Conservation (phyloP, 257 asterid species). For the Henckelia pumila region DNA sequence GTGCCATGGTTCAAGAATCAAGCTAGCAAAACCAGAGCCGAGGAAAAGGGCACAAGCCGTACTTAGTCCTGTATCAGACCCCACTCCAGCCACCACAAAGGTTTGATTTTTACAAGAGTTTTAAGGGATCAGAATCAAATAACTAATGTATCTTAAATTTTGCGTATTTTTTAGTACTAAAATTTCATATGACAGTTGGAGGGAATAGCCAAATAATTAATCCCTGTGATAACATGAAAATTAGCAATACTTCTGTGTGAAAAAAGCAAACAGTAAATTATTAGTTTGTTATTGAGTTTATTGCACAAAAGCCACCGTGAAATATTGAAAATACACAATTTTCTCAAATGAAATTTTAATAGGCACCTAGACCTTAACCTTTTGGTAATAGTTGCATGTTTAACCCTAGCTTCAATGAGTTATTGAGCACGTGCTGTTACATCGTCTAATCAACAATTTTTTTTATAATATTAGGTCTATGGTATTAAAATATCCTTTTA, state of each 20-base stretch:
- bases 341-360: too few relatives aligned
- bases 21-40: constrained; percentile 28
- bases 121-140: background rate
- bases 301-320: too few relatives aligned
- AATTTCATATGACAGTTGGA: background rate
- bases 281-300: too few relatives aligned
- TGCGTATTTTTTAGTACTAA: background rate
- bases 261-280: background rate
- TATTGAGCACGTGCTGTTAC: too few relatives aligned
- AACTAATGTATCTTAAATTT: too few relatives aligned
- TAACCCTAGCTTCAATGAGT: too few relatives aligned
- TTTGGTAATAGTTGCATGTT: too few relatives aligned
- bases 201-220: background rate
- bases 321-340: too few relatives aligned
- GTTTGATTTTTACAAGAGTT: constrained; percentile 18
- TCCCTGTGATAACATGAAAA: background rate
- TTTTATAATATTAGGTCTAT: too few relatives aligned
- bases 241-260: background rate
- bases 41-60: constrained; percentile 44
- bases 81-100: constrained; percentile 59
- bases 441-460: too few relatives aligned
- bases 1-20: constrained; percentile 26
- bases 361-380: too few relatives aligned
- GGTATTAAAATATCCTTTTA: too few relatives aligned
- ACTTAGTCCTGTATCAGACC: constrained; percentile 58